A percentile compares a stretch with the other conserved stretches of the same genome.
phyloP scores from a whole-genome alignment of 805 yeast species.

The Cyberlindnera mrakii region DNA sequence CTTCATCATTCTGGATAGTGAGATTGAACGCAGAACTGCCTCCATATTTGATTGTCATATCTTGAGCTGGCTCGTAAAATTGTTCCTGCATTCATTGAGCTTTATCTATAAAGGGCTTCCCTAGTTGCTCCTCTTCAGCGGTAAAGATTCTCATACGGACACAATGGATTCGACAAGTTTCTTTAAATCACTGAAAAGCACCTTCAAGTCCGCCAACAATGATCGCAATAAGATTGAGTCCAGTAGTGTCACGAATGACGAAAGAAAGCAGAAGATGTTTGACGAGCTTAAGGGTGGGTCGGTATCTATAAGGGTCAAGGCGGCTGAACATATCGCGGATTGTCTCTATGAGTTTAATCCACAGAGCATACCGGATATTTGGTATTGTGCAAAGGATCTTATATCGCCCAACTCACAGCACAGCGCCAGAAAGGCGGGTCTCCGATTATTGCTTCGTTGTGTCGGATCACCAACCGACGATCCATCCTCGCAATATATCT shows the following conservation, averaged over 20 bases:
- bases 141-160: background rate
- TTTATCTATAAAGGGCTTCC: no score
- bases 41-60: no score
- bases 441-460: conserved; percentile 50
- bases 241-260: conserved; percentile 39
- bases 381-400: conserved; percentile 62
- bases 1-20: no score
- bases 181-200: conserved; percentile 21
- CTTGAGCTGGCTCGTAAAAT: no score
- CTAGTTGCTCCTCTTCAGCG: conserved; percentile 2
- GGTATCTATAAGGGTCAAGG: conserved; percentile 35
- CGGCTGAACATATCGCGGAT: conserved; percentile 45
- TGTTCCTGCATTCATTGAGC: no score
- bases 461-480: conserved; percentile 42
- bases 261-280: conserved; percentile 32
- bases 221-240: conserved; percentile 32
- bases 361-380: conserved; percentile 62
- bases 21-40: no score
- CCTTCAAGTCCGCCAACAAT: conserved; percentile 20
- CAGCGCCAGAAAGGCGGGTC: conserved; percentile 39
- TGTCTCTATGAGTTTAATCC: conserved; percentile 47
- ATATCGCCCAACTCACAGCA: conserved; percentile 32
- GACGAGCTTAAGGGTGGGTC: conserved; percentile 34
- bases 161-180: conserved; percentile 12
- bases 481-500: conserved; percentile 43